A percentile compares a stretch with the other conserved stretches of the same genome.
Conservation (phyloP, 2,329 filamentous ascomycete species). For the Blastomyces emzantsi region DNA sequence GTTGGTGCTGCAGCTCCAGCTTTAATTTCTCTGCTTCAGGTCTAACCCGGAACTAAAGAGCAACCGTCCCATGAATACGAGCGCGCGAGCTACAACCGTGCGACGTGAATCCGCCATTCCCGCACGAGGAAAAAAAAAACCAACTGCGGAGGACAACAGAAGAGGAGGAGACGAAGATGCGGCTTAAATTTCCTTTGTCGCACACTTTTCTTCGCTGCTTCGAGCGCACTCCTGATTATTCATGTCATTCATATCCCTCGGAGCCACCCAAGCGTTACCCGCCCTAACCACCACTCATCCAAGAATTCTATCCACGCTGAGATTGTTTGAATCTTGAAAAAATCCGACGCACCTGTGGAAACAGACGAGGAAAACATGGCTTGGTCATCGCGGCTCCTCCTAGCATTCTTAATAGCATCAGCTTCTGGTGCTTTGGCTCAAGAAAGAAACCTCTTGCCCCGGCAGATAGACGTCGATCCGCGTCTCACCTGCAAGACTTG, state of each 20-base stretch:
- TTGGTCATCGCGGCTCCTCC: background rate
- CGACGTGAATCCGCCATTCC: background rate
- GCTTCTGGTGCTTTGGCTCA: background rate
- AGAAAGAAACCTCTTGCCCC: background rate
- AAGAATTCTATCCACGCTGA: background rate
- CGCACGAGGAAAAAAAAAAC: background rate
- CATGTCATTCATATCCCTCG: background rate
- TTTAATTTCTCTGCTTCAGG: too few species aligned
- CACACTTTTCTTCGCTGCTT: background rate
- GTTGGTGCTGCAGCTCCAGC: background rate
- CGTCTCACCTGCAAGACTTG: conserved; percentile 10
- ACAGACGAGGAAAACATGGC: background rate
- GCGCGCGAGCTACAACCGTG: background rate
- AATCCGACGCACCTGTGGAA: background rate
- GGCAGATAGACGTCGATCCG: conserved; percentile 3
- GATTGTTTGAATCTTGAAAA: background rate
- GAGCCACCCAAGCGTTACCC: too few species aligned
- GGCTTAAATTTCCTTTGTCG: background rate
- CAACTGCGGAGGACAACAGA: background rate
- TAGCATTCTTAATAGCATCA: background rate
- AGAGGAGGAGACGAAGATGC: background rate
- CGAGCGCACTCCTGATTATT: background rate
- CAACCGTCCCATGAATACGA: background rate
- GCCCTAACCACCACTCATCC: background rate
- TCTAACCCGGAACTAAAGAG: background rate